Base-by-base conservation (phyloP, 148 eudicot genomes). In the Rhododendron molle region DNA sequence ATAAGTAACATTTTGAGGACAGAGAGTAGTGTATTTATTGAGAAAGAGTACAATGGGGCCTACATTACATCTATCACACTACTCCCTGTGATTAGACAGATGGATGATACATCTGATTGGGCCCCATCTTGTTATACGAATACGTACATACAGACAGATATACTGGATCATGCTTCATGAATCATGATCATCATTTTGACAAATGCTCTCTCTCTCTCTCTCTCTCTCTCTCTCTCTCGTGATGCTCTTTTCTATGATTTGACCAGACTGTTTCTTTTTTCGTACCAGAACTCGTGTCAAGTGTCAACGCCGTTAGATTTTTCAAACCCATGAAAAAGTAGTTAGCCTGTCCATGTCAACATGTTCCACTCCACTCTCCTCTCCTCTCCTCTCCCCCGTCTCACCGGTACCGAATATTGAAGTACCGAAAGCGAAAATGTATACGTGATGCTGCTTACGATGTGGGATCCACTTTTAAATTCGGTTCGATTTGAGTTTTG, bases 201-300 rank as follows among this genome's bases (percentile, higher is more conserved):
- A 32, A 32, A 23, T 54, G 58, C 54, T 28, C 54, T 49, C 54
- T 54, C 62, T n/a, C 30, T 65, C 12, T 62, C 71, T 65, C 71
- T n/a, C 32, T n/a, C 72, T 23, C 71, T 23, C 71, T 16, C 28
- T 4, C 71, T 58, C 72, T 62, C 3, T 9, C 1, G 13, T 81
- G 44, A 32, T 81, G 38, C 78, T 32, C 77, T 73, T 15, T 32
- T 5, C 0, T n/a, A 73, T 84, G 80, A 84, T 84, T 73, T 32
- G 85, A 84, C 85, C 12, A 84, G 46, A 84, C 80, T 23, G 40
- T 30, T 28, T 12, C 6, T 0, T 15, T 6, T 6, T 49, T 72
- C 1, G 44, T 46, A 83, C 69, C n/a, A 74, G 85, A 74, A 84
- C 38, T 74, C 80, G 79, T 72, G 85, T 83, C 65, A 69, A 65